Evolutionary conservation across 2,329 filamentous ascomycete species (phyloP).

Genomic region (Cryoendolithus antarcticus): DNA sequence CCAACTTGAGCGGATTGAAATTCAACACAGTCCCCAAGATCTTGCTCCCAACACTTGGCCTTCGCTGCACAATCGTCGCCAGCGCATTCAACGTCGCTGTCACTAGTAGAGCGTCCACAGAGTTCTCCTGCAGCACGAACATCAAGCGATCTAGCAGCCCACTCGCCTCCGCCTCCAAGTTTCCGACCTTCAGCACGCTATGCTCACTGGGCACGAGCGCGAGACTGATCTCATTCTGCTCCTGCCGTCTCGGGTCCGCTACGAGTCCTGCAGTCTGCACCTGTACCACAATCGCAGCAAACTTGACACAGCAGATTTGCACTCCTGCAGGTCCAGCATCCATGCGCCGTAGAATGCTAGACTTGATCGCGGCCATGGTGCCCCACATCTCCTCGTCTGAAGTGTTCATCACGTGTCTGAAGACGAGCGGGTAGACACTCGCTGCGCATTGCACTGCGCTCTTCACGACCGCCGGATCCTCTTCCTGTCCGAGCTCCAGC

Average conservation of each 20-base stretch:
- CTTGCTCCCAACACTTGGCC: conserved; percentile 69
- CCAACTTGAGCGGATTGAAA: conserved; percentile 82
- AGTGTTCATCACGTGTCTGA: conserved; percentile 86
- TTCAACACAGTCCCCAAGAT: conserved; percentile 75
- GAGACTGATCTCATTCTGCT: conserved; percentile 73
- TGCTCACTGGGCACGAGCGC: conserved; percentile 77
- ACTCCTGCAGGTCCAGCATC: conserved; percentile 64
- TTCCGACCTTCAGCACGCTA: conserved; percentile 62
- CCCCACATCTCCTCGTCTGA: conserved; percentile 81
- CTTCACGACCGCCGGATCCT: conserved; percentile 71
- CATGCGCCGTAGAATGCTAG: conserved; percentile 78
- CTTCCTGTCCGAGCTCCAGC: conserved; percentile 43
- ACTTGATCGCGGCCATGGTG: conserved; percentile 77
- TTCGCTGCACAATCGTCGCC: conserved; percentile 67
- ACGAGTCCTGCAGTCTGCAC: conserved; percentile 79
- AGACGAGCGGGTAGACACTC: conserved; percentile 82
- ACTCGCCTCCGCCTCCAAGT: conserved; percentile 83
- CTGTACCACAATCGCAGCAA: conserved; percentile 83
- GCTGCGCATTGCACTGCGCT: conserved; percentile 78
- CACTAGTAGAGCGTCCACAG: conserved; percentile 73
- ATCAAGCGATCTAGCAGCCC: conserved; percentile 84
- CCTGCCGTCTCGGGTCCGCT: conserved; percentile 68
- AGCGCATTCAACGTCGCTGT: conserved; percentile 87
- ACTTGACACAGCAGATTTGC: conserved; percentile 92
- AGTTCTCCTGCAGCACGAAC: conserved; percentile 68